Conservation (phyloP, 2,329 filamentous ascomycete genomes). For the Epichloe festucae region DNA sequence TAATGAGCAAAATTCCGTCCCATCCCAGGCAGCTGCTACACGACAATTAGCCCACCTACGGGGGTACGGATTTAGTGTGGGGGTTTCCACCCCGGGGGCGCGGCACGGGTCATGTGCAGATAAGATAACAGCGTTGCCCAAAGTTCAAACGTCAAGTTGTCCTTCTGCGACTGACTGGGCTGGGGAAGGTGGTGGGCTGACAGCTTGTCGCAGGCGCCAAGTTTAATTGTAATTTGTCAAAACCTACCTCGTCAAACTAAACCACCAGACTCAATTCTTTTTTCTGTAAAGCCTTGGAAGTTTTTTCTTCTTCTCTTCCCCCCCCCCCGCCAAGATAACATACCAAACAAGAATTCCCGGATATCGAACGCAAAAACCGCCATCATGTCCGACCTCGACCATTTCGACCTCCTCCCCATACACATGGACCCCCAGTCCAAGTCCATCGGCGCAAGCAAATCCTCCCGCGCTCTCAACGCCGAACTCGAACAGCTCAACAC, state of each 20-base stretch:
- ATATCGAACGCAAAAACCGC: background rate
- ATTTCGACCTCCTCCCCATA: conserved; percentile 73
- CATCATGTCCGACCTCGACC: conserved; percentile 47
- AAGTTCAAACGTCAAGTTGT: background rate
- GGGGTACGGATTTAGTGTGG: background rate
- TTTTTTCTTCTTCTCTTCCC: too few species aligned
- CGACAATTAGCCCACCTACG: background rate
- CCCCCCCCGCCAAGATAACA: too few species aligned
- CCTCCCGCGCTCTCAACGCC: conserved; percentile 38
- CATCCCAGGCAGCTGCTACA: background rate
- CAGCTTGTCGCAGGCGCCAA: too few species aligned
- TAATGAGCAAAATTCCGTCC: too few species aligned
- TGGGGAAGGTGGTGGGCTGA: background rate
- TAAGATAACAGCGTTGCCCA: conserved; percentile 19
- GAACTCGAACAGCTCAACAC: conserved; percentile 65
- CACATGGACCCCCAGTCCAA: conserved; percentile 73
- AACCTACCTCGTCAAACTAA: too few species aligned
- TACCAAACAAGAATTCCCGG: too few species aligned
- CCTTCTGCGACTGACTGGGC: background rate
- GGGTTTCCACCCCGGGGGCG: background rate
- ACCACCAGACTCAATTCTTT: too few species aligned
- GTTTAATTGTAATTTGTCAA: too few species aligned
- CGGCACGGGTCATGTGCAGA: conserved; percentile 21
- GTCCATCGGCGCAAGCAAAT: conserved; percentile 41
- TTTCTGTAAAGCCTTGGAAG: too few species aligned